Conservation (phyloP, 2,329 filamentous ascomycete species). For the Neofusicoccum sp. region DNA sequence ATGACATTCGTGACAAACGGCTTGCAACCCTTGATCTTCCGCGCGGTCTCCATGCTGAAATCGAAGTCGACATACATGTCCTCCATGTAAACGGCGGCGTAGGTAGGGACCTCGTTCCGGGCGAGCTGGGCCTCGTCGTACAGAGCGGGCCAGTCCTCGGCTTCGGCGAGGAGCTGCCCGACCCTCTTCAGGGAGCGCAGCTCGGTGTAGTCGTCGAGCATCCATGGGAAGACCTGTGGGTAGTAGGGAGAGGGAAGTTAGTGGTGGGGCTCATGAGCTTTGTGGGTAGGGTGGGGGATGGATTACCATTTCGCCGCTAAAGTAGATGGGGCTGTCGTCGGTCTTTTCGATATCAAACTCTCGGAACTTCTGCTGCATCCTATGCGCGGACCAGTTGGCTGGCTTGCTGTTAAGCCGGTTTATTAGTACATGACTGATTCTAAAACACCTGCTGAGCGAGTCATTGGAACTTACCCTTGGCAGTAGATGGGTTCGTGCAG, state of each 20-base stretch:
- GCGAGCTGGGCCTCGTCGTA: conserved; percentile 73
- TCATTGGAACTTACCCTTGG: conserved; percentile 53
- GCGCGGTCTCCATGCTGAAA: conserved; percentile 70
- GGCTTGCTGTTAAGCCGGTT: background rate
- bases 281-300: background rate
- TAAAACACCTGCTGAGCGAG: conserved; percentile 50
- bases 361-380: conserved; percentile 54
- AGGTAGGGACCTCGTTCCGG: conserved; percentile 79
- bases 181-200: conserved; percentile 66
- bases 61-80: conserved; percentile 91
- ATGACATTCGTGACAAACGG: conserved; percentile 81
- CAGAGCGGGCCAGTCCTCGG: conserved; percentile 68
- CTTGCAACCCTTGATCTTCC: conserved; percentile 71
- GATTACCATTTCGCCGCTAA: conserved; percentile 80
- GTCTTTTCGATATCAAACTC: conserved; percentile 48
- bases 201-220: conserved; percentile 79
- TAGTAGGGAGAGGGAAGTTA: conserved; percentile 44
- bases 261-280: background rate
- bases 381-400: conserved; percentile 67
- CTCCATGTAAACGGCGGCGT: conserved; percentile 77
- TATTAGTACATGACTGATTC: background rate
- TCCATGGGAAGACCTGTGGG: conserved; percentile 60
- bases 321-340: conserved; percentile 61
- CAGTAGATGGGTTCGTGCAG: conserved; percentile 89
- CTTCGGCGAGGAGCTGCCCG: conserved; percentile 68